phyloP scores from a whole-genome alignment of 805 yeast species.

The Yarrowia sp. region DNA sequence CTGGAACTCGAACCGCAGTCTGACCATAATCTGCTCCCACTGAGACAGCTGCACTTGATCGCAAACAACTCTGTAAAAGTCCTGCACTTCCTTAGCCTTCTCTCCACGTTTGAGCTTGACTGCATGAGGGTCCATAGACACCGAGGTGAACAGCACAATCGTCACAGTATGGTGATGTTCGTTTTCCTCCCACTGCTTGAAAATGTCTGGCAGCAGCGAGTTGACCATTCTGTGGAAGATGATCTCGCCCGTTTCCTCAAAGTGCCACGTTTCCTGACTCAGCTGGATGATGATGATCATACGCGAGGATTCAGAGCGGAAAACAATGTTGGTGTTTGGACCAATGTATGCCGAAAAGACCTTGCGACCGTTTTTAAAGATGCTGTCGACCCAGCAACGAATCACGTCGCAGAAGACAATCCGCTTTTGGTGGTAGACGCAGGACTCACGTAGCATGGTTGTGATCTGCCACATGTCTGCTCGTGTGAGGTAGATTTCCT shows the following conservation, averaged over 20 bases:
- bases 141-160: conserved; percentile 80
- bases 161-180: conserved; percentile 91
- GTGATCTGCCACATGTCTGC: conserved; percentile 93
- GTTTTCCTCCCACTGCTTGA: conserved; percentile 79
- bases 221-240: conserved; percentile 89
- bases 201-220: conserved; percentile 85
- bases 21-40: conserved; percentile 92
- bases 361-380: conserved; percentile 66
- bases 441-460: conserved; percentile 54
- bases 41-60: conserved; percentile 86
- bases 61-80: conserved; percentile 89
- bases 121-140: conserved; percentile 46
- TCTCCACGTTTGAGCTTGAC: conserved; percentile 61
- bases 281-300: conserved; percentile 81
- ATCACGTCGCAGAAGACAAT: conserved; percentile 62
- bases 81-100: conserved; percentile 61
- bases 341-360: conserved; percentile 76
- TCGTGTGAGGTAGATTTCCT: conserved; percentile 76
- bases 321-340: conserved; percentile 69
- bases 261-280: conserved; percentile 96
- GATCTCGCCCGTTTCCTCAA: conserved; percentile 94
- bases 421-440: conserved; percentile 66
- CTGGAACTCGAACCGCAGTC: conserved; percentile 78
- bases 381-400: conserved; percentile 60
- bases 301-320: conserved; percentile 87